phyloP scores from a whole-genome alignment of 148 eudicot genomes.

The Diospyros lotus region DNA sequence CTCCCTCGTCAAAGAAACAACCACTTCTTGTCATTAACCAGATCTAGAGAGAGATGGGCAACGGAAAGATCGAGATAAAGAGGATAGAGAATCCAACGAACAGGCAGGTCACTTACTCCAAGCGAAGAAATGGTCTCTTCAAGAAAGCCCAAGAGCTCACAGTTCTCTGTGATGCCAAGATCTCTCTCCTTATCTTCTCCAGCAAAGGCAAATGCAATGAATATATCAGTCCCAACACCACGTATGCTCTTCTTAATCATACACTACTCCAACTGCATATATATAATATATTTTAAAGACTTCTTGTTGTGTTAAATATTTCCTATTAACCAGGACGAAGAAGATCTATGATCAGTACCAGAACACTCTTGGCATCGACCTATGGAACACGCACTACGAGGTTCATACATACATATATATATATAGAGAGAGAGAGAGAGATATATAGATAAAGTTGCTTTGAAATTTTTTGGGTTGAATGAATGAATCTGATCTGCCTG shows the following conservation, averaged over 20 bases:
- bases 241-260: constrained; percentile 18
- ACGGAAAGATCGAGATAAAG: constrained; percentile 55
- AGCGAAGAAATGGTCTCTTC: constrained; percentile 56
- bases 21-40: neutral
- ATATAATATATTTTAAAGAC: too few relatives aligned
- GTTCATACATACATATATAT: constrained; percentile 11
- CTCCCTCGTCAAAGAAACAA: neutral
- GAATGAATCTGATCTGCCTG: neutral
- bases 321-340: constrained; percentile 39
- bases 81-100: constrained; percentile 50
- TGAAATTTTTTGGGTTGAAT: neutral
- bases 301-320: neutral
- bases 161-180: constrained; percentile 58
- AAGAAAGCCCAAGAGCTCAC: constrained; percentile 60
- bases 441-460: too few relatives aligned
- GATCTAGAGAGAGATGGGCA: constrained; percentile 33
- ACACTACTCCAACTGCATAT: neutral
- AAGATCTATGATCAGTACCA: constrained; percentile 65
- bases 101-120: constrained; percentile 63
- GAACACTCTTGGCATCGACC: constrained; percentile 35
- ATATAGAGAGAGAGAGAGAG: too few relatives aligned
- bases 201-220: constrained; percentile 36
- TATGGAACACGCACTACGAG: constrained; percentile 60
- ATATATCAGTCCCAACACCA: constrained; percentile 35
- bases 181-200: constrained; percentile 49